Evolutionary conservation across 2,329 filamentous ascomycete genomes (phyloP), one percentile per base, ranked within the genome.

Genomic region (Cladophialophora carrionii): DNA sequence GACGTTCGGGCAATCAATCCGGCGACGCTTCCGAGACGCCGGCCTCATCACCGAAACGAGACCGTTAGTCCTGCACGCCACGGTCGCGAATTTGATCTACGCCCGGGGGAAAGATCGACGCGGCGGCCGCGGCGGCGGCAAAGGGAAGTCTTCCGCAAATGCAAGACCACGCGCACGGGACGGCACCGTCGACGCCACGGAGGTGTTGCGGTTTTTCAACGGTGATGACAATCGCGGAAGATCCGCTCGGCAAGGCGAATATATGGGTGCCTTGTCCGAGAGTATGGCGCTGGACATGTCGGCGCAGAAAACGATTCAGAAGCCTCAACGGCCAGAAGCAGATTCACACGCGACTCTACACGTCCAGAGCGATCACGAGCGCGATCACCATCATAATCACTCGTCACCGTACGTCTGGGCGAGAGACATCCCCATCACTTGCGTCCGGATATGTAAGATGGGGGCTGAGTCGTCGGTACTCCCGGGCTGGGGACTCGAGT

Each of bases 21-120:
- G 76, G 8, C 71, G 79, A n/a, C 74, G 73, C 41, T 82, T 82
- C 65, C 71, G 77, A 0, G 74, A 78, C n/a, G 79, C 76, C 5
- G 78, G 78, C 0, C 78, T 82, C n/a, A 71, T 68, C 56, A 65
- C 64, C 1, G 70, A 73, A 43, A 62, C 79, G 12, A 80, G 91
- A 61, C 84, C 86, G 6, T 76, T 97, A 67, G 83, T 90, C 22
- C 78, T 97, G 58, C 94, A 97, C 74, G 92, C 91, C 20, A 97
- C 94, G 0, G 79, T 97, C 3, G 78, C 95, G 57, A 96, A 97
- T 76, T 96, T 92, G 0, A 85, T 92, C 14, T 96, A 96, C 74
- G 87, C 76, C 41, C 17, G 37, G 37, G 37, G 37, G 6, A 66
- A 65, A 37, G 26, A 26, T 6, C 57, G 49, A n/a, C 3, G 46